These are phyloP conservation scores for Candida bentonensis DNA, from an alignment of 805 yeast genomes.

Conservation along the genomic window DNA sequence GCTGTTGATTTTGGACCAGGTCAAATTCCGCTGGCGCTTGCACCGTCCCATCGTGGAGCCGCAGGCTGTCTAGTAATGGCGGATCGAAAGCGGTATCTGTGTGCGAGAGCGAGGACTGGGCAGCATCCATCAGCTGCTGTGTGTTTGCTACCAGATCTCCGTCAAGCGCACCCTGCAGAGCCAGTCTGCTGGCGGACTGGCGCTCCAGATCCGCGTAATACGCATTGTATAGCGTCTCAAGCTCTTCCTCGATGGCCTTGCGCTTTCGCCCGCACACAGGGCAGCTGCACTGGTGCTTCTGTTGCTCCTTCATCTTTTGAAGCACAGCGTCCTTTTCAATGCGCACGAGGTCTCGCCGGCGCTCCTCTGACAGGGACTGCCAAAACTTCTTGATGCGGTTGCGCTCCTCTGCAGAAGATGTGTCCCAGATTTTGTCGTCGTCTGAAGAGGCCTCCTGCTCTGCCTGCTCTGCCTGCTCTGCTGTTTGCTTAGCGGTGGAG, in stretches of 20 bases:
- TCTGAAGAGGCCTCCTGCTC: background rate
- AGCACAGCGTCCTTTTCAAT: conserved; percentile 59
- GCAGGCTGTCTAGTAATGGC: background rate
- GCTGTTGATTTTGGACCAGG: background rate
- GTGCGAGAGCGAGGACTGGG: conserved; percentile 1
- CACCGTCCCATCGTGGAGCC: background rate
- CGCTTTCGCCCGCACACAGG: conserved; percentile 65
- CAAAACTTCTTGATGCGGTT: conserved; percentile 44
- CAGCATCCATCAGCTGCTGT: background rate
- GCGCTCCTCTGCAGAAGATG: conserved; percentile 35
- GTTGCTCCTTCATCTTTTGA: conserved; percentile 47
- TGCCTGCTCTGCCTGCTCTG: background rate
- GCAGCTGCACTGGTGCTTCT: conserved; percentile 50
- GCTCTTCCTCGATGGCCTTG: conserved; percentile 57
- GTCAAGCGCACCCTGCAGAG: background rate
- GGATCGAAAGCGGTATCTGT: conserved; percentile 1
- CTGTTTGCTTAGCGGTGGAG: background rate
- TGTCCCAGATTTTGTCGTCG: conserved; percentile 25
- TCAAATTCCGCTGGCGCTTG: no score
- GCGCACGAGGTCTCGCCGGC: conserved; percentile 45
- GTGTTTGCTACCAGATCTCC: background rate
- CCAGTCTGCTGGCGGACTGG: conserved; percentile 3
- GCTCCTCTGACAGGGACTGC: conserved; percentile 47
- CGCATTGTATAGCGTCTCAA: conserved; percentile 58
- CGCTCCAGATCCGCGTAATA: conserved; percentile 40